Conservation (phyloP, 2,329 filamentous ascomycete species). For the Aureobasidium subglaciale region DNA sequence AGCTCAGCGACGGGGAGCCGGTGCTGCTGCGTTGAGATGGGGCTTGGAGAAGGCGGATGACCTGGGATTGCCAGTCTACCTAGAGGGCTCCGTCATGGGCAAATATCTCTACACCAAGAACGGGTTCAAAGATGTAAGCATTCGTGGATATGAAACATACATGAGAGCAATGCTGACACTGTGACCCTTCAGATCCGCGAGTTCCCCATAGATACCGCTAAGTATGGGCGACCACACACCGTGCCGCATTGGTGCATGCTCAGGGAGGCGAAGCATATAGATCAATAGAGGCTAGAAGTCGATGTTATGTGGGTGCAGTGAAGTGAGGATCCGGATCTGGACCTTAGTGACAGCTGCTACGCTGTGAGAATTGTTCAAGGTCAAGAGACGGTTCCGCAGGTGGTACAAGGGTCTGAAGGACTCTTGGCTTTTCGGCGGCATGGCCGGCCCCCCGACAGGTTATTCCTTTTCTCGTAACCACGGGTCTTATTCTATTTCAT, state of each 20-base stretch:
- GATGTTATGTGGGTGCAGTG: not conserved
- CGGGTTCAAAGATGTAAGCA: conserved; percentile 23
- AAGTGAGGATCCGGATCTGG: not conserved
- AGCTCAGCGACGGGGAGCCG: conserved; percentile 32
- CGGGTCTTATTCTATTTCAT: not conserved
- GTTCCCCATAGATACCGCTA: conserved; percentile 17
- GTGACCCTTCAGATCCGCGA: not conserved
- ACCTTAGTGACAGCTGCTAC: no score
- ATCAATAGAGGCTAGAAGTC: not conserved
- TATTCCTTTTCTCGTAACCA: not conserved
- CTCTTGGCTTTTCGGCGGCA: conserved; percentile 2
- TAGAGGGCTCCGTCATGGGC: conserved; percentile 29
- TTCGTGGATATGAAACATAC: not conserved
- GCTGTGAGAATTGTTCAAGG: no score
- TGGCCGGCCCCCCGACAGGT: not conserved
- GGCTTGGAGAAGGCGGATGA: conserved; percentile 31
- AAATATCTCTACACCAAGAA: conserved; percentile 32
- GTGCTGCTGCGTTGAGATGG: conserved; percentile 28
- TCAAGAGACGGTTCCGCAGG: no score
- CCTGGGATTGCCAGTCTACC: conserved; percentile 28
- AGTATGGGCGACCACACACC: conserved; percentile 16
- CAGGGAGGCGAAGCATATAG: conserved; percentile 1
- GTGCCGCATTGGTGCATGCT: conserved; percentile 21
- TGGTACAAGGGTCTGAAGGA: not conserved
- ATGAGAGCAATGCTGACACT: not conserved